These are phyloP conservation scores for Angophora floribunda DNA, from an alignment of 345 rosid species.

Conservation along the genomic window DNA sequence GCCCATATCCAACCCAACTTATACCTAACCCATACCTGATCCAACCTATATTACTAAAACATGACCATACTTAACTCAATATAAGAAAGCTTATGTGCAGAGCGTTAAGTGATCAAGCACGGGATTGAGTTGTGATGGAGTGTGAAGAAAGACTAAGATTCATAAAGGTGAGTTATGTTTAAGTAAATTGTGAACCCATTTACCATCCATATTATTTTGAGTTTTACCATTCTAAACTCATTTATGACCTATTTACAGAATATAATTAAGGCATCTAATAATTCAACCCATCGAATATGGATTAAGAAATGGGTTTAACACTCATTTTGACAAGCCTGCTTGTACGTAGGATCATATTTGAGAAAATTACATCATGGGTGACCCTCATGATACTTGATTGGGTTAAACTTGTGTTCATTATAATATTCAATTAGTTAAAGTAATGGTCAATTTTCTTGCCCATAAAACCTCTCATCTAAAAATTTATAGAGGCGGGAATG, in stretches of 20 bases:
- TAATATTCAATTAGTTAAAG: background rate
- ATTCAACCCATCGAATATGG: no score
- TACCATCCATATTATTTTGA: no score
- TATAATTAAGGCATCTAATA: no score
- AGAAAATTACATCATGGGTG: background rate
- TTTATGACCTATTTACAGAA: no score
- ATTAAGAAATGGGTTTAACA: no score
- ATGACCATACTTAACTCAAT: background rate
- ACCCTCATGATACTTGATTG: background rate
- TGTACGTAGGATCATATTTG: background rate
- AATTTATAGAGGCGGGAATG: background rate
- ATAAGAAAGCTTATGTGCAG: background rate
- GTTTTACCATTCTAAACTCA: no score
- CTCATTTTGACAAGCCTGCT: background rate
- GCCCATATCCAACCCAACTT: no score
- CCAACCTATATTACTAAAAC: no score
- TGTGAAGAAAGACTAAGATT: background rate
- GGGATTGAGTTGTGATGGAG: no score
- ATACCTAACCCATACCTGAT: rapidly evolving
- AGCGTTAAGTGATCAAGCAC: no score
- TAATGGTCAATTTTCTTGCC: background rate
- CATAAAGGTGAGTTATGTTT: no score
- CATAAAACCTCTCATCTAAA: background rate
- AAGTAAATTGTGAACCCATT: no score
- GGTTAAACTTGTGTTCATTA: background rate